Evolutionary conservation across 1,284 basidiomycete species (phyloP).

Genomic region (Fomes fomentarius): DNA sequence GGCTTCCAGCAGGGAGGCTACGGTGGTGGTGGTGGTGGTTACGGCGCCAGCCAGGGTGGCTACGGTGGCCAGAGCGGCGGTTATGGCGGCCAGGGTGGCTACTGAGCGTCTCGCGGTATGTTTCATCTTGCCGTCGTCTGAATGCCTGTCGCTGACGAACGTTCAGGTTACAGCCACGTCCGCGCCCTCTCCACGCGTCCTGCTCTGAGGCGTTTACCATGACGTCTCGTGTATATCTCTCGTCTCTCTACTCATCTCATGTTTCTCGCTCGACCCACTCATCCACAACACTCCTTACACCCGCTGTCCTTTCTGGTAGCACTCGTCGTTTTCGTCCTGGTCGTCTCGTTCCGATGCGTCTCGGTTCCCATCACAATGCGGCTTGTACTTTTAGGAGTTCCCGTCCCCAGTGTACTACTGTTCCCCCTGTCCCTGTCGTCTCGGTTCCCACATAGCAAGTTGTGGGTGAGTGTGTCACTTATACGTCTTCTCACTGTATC

Average conservation of each 20-base stretch:
- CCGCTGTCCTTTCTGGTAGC: conserved; percentile 39
- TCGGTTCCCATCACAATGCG: conserved; percentile 40
- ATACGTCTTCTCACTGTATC: conserved; percentile 25
- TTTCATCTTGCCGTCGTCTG: too few relatives aligned
- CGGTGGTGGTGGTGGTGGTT: conserved; percentile 17
- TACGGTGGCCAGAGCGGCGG: conserved; percentile 20
- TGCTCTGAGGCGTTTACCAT: conserved; percentile 1
- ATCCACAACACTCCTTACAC: conserved; percentile 40
- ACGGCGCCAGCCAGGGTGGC: conserved; percentile 20
- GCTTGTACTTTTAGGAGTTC: conserved; percentile 47
- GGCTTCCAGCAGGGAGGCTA: conserved; percentile 14
- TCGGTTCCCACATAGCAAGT: conserved; percentile 22
- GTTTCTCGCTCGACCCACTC: conserved; percentile 37
- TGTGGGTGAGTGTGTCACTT: conserved; percentile 33
- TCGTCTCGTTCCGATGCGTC: conserved; percentile 32
- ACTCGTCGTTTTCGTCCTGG: conserved; percentile 44
- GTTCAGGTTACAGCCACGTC: too few relatives aligned
- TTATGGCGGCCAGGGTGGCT: conserved; percentile 21
- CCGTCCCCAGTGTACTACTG: conserved; percentile 26
- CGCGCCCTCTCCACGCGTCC: not conserved
- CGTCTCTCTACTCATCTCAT: conserved; percentile 14
- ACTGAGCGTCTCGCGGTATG: conserved; percentile 22
- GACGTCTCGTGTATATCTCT: conserved; percentile 20
- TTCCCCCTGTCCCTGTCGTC: conserved; percentile 13
- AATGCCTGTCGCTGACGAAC: too few relatives aligned